Base-by-base conservation (phyloP, 768 basidiomycete species). In the Pleurotus citrinopileatus region DNA sequence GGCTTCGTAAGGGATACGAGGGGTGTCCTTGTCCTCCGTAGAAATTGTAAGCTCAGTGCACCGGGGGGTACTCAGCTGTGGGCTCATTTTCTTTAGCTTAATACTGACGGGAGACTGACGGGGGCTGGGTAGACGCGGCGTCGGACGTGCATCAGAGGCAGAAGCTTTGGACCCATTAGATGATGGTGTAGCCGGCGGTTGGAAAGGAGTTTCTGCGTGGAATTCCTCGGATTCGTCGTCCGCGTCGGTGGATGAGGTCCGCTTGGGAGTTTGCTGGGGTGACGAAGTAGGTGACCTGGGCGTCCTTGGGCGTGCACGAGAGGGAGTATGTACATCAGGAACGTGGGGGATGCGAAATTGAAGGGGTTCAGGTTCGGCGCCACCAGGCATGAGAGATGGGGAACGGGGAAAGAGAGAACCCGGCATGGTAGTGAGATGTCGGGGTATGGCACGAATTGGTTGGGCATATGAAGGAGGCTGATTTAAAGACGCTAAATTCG, bases 321-420 rank as follows among this genome's bases (percentile, higher is more conserved):
- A 40, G 10, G 38, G 38, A 1, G 10, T 19, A 80, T 74, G 77
- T 28, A 68, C 70, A 44, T 55, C 65, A 20, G 62, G 61, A 13
- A 63, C 59, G 20, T 48, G 52, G 38, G 55, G 52, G 36, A 10
- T 45, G 52, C 27, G 66, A 60, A 15, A 62, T 52, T 8, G 62
- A 47, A 37, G 68, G 65, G 23, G 76, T 68, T 72, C 72, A n/a
- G 83, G 81, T 26, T 83, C 70, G 10, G 17, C 13, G 5, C 34
- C 48, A 19, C 48, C 48, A n/a, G 48, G 48, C 48, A 51, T 51
- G 22, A 83, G 71, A n/a, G 88, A 88, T 0, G 82, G 77, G 0
- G 90, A 89, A 7, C 87, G 83, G 3, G 88, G 81, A 62, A 84
- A 89, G 10, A 92, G 78, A 1, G 90, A 80, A 6, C 89, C 90